Percentiles rank a stretch among this genome's conserved stretches.
Evolutionary conservation across 1,284 basidiomycete genomes (phyloP).

Genomic region (Prillingera fragicola): DNA sequence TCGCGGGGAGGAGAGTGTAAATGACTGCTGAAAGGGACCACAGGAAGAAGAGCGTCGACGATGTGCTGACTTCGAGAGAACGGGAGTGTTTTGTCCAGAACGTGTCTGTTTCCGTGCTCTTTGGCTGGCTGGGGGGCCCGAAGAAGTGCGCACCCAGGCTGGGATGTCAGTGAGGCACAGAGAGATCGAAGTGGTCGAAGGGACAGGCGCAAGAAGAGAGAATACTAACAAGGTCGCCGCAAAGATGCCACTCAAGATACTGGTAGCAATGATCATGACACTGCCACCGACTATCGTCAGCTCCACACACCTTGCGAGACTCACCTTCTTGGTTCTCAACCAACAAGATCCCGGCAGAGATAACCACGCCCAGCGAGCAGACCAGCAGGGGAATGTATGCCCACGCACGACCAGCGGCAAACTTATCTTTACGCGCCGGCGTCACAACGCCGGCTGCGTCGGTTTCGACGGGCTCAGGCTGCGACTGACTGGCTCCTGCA

Average conservation of each 20-base stretch:
- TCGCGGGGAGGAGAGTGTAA: conserved; percentile 34
- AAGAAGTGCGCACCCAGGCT: conserved; percentile 15
- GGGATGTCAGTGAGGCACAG: conserved; percentile 1
- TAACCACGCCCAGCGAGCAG: conserved; percentile 23
- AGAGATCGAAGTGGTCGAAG: neutral
- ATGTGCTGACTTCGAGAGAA: conserved; percentile 25
- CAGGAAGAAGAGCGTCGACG: conserved; percentile 25
- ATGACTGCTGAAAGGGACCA: conserved; percentile 36
- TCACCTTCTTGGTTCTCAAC: conserved; percentile 22
- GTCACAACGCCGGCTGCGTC: neutral
- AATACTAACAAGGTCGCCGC: conserved; percentile 21
- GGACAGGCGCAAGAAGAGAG: neutral
- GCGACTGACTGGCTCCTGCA: too few relatives aligned
- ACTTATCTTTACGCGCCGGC: conserved; percentile 22
- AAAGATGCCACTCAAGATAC: conserved; percentile 14
- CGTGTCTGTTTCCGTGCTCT: conserved; percentile 3
- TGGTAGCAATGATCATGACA: conserved; percentile 19
- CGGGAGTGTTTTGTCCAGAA: conserved; percentile 11
- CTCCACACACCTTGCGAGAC: conserved; percentile 2
- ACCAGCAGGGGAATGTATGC: conserved; percentile 23
- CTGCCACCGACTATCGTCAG: conserved; percentile 4
- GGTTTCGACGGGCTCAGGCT: too few relatives aligned
- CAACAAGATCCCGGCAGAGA: conserved; percentile 9
- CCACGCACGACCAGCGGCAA: conserved; percentile 26
- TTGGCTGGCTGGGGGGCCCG: too few relatives aligned